Percentiles rank a stretch among this genome's conserved stretches.
phyloP scores from a whole-genome alignment of 2,329 filamentous ascomycete species.

The Phialophora chinensis region DNA sequence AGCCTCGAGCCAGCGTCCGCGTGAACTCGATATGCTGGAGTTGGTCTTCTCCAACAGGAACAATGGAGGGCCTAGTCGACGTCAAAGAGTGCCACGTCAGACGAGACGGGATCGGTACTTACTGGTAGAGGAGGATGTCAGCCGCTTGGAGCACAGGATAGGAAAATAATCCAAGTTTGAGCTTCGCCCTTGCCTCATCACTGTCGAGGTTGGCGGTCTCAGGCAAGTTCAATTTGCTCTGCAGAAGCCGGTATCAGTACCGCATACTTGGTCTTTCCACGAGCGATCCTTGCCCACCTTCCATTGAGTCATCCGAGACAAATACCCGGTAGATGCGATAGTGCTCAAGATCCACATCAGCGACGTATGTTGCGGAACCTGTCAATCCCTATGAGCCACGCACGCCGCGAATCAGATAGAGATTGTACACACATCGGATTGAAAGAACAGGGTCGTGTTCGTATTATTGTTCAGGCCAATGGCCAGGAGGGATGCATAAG shows the following conservation, averaged over 20 bases:
- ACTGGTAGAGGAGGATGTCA: slow-evolving; percentile 87
- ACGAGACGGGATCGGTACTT: slow-evolving; percentile 28
- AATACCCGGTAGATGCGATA: slow-evolving; percentile 86
- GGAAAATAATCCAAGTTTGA: slow-evolving; percentile 90
- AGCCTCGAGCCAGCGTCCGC: slow-evolving; percentile 81
- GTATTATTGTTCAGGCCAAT: slow-evolving; percentile 77
- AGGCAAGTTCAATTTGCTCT: slow-evolving; percentile 75
- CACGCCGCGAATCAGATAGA: slow-evolving; percentile 9
- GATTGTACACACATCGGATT: slow-evolving; percentile 67
- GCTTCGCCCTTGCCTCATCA: slow-evolving; percentile 61
- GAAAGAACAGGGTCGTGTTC: slow-evolving; percentile 78
- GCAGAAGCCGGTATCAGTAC: slow-evolving; percentile 10
- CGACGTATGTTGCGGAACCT: slow-evolving; percentile 81
- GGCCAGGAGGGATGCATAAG: slow-evolving; percentile 79
- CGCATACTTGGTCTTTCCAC: neutral
- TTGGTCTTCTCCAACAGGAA: slow-evolving; percentile 97
- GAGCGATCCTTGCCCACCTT: slow-evolving; percentile 64
- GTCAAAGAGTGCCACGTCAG: slow-evolving; percentile 18
- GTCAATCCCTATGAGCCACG: slow-evolving; percentile 11
- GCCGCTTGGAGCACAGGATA: slow-evolving; percentile 96
- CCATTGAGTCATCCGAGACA: slow-evolving; percentile 99
- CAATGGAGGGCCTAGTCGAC: slow-evolving; percentile 75
- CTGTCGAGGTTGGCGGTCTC: slow-evolving; percentile 65
- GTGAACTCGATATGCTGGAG: slow-evolving; percentile 92
- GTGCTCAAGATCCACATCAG: slow-evolving; percentile 98